Conservation (phyloP, 2,329 filamentous ascomycete species). For the Trichoderma sp. region DNA sequence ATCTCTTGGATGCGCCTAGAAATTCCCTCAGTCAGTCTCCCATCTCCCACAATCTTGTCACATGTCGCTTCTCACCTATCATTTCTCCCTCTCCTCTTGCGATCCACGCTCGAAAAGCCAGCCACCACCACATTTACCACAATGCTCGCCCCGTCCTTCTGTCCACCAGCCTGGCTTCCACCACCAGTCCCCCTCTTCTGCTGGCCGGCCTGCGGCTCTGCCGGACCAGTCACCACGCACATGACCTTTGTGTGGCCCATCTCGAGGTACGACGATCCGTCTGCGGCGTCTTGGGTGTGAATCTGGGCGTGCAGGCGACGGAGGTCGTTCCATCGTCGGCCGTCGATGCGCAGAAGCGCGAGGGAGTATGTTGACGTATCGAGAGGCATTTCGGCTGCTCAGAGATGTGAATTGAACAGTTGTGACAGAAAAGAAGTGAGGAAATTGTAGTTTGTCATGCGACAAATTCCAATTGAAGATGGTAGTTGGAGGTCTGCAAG, state of each 20-base stretch:
- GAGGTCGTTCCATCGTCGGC: slow-evolving; percentile 94
- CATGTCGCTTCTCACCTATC: slow-evolving; percentile 64
- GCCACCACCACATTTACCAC: slow-evolving; percentile 81
- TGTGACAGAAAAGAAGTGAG: no score
- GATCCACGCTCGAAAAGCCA: slow-evolving; percentile 83
- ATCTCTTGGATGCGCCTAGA: slow-evolving; percentile 75
- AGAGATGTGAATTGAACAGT: neutral
- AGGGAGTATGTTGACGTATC: slow-evolving; percentile 90
- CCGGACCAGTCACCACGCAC: slow-evolving; percentile 84
- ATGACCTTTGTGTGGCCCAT: slow-evolving; percentile 98
- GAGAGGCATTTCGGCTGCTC: slow-evolving; percentile 67
- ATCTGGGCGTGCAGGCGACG: slow-evolving; percentile 86
- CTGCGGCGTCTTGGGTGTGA: slow-evolving; percentile 85
- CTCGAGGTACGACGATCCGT: slow-evolving; percentile 89
- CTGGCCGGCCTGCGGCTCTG: slow-evolving; percentile 53
- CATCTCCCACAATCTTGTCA: neutral
- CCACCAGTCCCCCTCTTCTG: slow-evolving; percentile 33
- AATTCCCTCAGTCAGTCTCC: neutral
- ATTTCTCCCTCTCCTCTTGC: slow-evolving; percentile 69
- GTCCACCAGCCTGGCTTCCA: slow-evolving; percentile 37
- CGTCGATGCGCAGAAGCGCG: slow-evolving; percentile 77
- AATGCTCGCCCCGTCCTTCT: slow-evolving; percentile 54
- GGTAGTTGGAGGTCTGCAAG: neutral
- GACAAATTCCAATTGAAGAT: neutral
- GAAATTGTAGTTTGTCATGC: neutral